Evolutionary conservation across 2,329 filamentous ascomycete genomes (phyloP).

Genomic region (Ophiostoma sp.): DNA sequence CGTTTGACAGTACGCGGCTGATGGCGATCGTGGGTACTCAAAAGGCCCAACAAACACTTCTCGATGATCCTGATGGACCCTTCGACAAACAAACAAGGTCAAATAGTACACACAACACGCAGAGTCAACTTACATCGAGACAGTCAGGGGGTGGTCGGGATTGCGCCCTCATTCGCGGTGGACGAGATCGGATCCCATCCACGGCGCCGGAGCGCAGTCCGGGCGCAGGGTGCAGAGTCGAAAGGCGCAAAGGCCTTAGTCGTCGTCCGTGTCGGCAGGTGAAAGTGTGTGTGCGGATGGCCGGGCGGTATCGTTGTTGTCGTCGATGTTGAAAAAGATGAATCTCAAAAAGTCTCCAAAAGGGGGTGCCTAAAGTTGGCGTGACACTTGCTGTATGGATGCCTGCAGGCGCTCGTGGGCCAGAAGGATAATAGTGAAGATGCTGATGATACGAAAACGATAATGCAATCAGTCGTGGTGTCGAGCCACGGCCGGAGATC

Average conservation of each 20-base stretch:
- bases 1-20: neutral
- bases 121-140: conserved; percentile 23
- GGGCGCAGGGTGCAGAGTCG: neutral
- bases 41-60: neutral
- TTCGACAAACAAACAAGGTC: neutral
- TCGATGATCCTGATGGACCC: neutral
- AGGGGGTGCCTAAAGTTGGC: neutral
- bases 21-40: neutral
- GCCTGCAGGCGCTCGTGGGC: neutral
- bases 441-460: neutral
- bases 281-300: neutral
- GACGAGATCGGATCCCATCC: conserved; percentile 19
- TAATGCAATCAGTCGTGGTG: neutral
- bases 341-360: neutral
- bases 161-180: conserved; percentile 16
- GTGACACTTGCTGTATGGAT: neutral
- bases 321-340: neutral
- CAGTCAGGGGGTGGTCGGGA: neutral
- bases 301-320: neutral
- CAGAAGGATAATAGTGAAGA: neutral
- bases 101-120: neutral
- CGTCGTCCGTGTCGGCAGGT: neutral
- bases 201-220: conserved; percentile 11
- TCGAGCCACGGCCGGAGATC: neutral
- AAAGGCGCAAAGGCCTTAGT: neutral